These are phyloP conservation scores for Synchytrium microbalum DNA, from an alignment of 371 early-diverging fungal species.

Conservation along the genomic window DNA sequence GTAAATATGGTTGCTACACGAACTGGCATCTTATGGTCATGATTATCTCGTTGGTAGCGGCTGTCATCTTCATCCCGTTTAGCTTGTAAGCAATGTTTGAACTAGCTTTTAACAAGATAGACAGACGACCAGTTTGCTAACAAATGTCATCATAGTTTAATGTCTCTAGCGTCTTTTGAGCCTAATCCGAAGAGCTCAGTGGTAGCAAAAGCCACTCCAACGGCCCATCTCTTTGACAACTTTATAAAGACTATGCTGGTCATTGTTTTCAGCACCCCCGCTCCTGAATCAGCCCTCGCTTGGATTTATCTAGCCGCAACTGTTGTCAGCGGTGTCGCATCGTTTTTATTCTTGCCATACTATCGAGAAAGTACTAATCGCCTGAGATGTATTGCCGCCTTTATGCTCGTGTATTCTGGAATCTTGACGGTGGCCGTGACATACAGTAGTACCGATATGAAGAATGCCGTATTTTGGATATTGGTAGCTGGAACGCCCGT, in stretches of 20 bases:
- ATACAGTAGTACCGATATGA: not conserved
- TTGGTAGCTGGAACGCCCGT: not conserved
- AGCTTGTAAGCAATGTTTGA: not conserved
- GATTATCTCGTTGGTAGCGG: slow-evolving; percentile 16
- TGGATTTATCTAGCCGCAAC: not conserved
- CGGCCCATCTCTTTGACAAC: not conserved
- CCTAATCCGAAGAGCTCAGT: not conserved
- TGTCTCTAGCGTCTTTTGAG: slow-evolving; percentile 5
- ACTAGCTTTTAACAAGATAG: not conserved
- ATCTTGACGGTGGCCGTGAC: not conserved
- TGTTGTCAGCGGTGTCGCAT: not conserved
- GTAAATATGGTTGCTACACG: not conserved
- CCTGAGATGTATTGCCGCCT: not conserved
- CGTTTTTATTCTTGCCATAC: not conserved
- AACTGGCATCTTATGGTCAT: not conserved
- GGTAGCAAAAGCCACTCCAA: not conserved
- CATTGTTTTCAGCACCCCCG: not conserved
- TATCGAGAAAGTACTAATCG: not conserved
- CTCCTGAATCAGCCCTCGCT: not conserved
- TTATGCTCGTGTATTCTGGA: not conserved
- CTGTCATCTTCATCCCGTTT: slow-evolving; percentile 21
- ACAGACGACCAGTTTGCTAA: not conserved
- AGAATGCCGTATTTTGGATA: not conserved
- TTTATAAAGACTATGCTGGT: not conserved
- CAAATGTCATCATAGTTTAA: slow-evolving; percentile 3